Percentiles rank a stretch among this genome's conserved stretches.
Evolutionary conservation across 306 rosid genomes (phyloP).

Genomic region (Quercus cerris): DNA sequence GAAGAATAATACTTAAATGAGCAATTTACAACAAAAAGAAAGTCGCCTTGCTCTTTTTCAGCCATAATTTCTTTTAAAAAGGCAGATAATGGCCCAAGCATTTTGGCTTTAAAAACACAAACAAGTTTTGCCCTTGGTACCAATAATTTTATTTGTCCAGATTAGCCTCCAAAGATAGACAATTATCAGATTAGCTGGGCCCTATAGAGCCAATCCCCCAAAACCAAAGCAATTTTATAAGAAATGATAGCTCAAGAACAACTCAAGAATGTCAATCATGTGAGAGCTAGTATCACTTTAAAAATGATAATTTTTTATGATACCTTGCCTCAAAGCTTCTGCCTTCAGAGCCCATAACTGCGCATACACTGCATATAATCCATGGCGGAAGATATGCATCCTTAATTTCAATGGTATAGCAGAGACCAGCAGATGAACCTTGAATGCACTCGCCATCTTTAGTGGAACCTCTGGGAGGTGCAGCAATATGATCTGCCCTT

Average conservation of each 20-base stretch:
- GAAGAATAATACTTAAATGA: neutral
- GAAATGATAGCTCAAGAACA: neutral
- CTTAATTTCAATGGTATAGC: conserved; percentile 72
- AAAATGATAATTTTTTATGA: conserved; percentile 7
- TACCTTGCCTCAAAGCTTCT: conserved; percentile 95
- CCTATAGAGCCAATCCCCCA: neutral
- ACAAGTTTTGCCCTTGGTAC: neutral
- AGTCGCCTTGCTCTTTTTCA: neutral
- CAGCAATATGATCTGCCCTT: conserved; percentile 53
- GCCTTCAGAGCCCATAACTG: conserved; percentile 63
- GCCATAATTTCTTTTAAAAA: neutral
- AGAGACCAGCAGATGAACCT: conserved; percentile 40
- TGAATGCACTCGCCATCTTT: conserved; percentile 42
- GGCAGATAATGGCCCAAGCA: neutral
- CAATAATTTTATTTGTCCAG: neutral
- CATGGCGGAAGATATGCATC: conserved; percentile 86
- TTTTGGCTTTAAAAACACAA: neutral
- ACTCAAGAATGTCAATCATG: neutral
- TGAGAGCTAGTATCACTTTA: conserved; percentile 1
- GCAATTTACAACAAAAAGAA: neutral
- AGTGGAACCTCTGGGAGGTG: conserved; percentile 36
- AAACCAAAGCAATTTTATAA: neutral
- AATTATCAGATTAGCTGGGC: neutral
- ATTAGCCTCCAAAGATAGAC: neutral
- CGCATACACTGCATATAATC: conserved; percentile 59